Conservation (phyloP, 2,329 filamentous ascomycete genomes). For the Simplicillium aogashimaense region DNA sequence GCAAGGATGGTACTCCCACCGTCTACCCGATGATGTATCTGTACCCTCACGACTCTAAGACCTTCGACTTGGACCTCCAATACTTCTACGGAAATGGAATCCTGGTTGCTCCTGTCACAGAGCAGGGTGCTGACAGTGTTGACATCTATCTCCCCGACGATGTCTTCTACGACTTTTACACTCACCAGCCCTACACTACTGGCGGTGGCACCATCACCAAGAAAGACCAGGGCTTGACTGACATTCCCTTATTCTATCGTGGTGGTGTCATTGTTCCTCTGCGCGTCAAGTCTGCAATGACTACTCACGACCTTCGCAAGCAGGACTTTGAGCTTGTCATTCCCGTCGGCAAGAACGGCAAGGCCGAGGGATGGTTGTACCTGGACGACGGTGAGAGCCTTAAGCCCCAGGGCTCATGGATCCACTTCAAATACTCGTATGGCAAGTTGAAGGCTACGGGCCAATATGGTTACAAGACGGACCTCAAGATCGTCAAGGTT, state of each 20-base stretch:
- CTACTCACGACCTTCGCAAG: slow-evolving; percentile 52
- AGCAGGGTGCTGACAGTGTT: slow-evolving; percentile 28
- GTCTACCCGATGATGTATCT: slow-evolving; percentile 63
- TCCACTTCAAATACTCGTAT: slow-evolving; percentile 47
- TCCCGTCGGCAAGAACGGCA: slow-evolving; percentile 52
- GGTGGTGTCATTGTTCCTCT: slow-evolving; percentile 57
- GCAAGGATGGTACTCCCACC: slow-evolving; percentile 49
- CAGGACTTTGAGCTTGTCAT: slow-evolving; percentile 64
- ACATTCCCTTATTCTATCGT: slow-evolving; percentile 58
- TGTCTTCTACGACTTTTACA: slow-evolving; percentile 39
- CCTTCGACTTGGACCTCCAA: slow-evolving; percentile 32
- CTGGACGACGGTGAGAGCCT: slow-evolving; percentile 65
- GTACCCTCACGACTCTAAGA: slow-evolving; percentile 44
- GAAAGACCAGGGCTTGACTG: slow-evolving; percentile 25
- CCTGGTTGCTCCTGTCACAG: slow-evolving; percentile 33
- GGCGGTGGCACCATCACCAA: slow-evolving; percentile 22
- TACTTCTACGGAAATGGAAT: slow-evolving; percentile 35
- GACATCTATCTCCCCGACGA: slow-evolving; percentile 37
- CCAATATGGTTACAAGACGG: slow-evolving; percentile 38
- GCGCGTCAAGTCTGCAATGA: slow-evolving; percentile 46
- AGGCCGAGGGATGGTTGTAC: slow-evolving; percentile 56
- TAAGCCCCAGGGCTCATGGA: slow-evolving; percentile 41
- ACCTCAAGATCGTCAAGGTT: slow-evolving; percentile 31
- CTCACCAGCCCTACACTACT: slow-evolving; percentile 30
- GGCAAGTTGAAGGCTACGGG: slow-evolving; percentile 39